These are phyloP conservation scores for Talaromyces sp. DNA, from an alignment of 2,329 filamentous ascomycete species.

Conservation along the genomic window DNA sequence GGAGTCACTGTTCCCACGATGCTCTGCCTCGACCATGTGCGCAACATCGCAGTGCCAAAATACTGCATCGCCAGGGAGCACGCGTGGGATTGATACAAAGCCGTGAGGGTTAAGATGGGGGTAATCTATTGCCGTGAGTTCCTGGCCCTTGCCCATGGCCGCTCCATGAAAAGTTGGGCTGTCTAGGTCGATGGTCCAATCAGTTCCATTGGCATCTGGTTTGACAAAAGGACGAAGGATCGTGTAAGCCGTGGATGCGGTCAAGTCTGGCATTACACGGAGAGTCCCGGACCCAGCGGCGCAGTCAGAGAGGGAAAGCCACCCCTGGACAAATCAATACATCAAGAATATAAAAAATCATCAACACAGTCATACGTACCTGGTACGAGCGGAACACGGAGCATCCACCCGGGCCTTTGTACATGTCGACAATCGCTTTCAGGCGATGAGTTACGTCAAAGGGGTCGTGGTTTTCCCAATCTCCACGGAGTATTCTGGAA, in stretches of 20 bases:
- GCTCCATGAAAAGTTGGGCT: constrained; percentile 36
- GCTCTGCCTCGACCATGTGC: constrained; percentile 38
- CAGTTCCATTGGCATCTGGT: constrained; percentile 28
- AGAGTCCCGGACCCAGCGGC: constrained; percentile 33
- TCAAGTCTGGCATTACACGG: constrained; percentile 37
- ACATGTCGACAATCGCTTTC: constrained; percentile 21
- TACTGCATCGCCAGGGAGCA: constrained; percentile 37
- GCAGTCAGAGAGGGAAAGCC: constrained; percentile 38
- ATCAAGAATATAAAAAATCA: background rate
- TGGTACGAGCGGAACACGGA: constrained; percentile 29
- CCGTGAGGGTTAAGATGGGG: constrained; percentile 37
- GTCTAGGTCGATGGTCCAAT: constrained; percentile 32
- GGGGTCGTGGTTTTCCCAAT: constrained; percentile 31
- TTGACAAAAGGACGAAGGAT: constrained; percentile 36
- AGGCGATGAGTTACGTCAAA: constrained; percentile 35
- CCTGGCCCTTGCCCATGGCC: constrained; percentile 28
- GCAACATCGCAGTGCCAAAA: constrained; percentile 40
- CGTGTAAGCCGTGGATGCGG: constrained; percentile 34
- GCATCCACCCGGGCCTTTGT: constrained; percentile 32
- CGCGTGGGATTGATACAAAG: constrained; percentile 33
- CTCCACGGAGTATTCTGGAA: constrained; percentile 31
- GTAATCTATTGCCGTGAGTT: constrained; percentile 30
- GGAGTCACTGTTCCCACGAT: constrained; percentile 27
- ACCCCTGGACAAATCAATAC: constrained; percentile 31
- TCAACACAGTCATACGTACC: background rate